phyloP scores from a whole-genome alignment of 2,329 filamentous ascomycete genomes.

The Penicillium sp. region DNA sequence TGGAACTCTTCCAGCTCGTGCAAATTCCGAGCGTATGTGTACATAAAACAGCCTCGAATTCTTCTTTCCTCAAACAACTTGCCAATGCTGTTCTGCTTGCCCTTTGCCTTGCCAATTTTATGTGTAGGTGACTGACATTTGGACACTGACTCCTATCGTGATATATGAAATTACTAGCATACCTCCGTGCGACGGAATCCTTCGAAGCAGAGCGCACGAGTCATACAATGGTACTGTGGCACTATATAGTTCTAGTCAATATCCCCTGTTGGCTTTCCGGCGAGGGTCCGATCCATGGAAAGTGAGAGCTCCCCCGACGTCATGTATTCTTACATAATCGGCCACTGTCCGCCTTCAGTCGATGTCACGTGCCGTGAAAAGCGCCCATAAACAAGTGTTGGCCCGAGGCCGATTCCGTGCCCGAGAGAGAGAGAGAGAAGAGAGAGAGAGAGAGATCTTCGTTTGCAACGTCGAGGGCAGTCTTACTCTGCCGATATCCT shows the following conservation, averaged over 20 bases:
- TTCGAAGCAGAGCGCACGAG: no score
- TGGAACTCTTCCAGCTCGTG: not conserved
- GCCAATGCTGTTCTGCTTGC: not conserved
- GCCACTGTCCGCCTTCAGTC: not conserved
- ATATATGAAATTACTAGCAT: no score
- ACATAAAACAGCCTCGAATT: not conserved
- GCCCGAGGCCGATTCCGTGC: conserved; percentile 15
- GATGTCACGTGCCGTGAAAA: conserved; percentile 22
- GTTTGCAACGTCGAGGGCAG: conserved; percentile 15
- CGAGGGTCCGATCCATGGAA: conserved; percentile 1
- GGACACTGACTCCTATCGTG: not conserved
- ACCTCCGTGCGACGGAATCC: not conserved
- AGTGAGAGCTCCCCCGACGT: conserved; percentile 11
- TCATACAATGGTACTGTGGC: no score
- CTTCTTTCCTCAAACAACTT: not conserved
- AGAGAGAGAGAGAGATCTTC: conserved; percentile 17
- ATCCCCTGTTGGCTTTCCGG: not conserved
- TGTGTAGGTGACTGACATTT: not conserved
- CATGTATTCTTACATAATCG: conserved; percentile 15
- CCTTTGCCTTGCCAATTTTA: no score
- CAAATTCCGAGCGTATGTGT: not conserved
- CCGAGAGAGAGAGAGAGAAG: conserved; percentile 7
- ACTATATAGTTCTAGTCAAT: no score
- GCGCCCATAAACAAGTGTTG: conserved; percentile 24
- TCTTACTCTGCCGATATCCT: conserved; percentile 9